Evolutionary conservation across 352 stramenopile species (phyloP).

Genomic region (Globisporangium orthogonon): DNA sequence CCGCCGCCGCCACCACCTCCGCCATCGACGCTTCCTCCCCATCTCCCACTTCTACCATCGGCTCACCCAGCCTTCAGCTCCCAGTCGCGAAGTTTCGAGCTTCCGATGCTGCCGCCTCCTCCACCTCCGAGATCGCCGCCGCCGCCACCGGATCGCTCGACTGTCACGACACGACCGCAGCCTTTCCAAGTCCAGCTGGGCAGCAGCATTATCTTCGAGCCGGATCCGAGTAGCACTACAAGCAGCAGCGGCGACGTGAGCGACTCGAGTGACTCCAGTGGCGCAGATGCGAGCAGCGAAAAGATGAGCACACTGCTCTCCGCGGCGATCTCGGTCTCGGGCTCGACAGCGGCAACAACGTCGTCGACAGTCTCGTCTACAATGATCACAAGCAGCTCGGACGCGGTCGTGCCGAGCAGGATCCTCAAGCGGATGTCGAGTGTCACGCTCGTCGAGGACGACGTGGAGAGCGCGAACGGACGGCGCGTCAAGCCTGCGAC

Average conservation of each 20-base stretch:
- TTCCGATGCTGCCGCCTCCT: constrained; percentile 4
- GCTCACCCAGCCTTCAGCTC: not conserved
- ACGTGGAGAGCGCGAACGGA: constrained; percentile 6
- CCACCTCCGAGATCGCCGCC: constrained; percentile 5
- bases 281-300: constrained; percentile 16
- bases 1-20: not conserved
- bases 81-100: constrained; percentile 1
- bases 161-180: not conserved
- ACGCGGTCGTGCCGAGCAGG: constrained; percentile 15
- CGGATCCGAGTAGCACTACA: constrained; percentile 10
- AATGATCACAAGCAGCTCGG: not conserved
- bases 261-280: constrained; percentile 23
- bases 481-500: constrained; percentile 8
- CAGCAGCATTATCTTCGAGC: constrained; percentile 12
- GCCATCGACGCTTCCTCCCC: not conserved
- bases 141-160: not conserved
- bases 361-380: constrained; percentile 9
- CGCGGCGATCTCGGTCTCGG: not conserved
- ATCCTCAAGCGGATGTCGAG: constrained; percentile 42
- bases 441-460: constrained; percentile 33
- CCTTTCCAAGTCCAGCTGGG: constrained; percentile 12
- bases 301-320: constrained; percentile 10
- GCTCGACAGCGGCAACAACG: not conserved
- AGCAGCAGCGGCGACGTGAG: constrained; percentile 21
- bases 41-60: not conserved